A percentile compares a stretch with the other conserved stretches of the same genome.
phyloP scores from a whole-genome alignment of 1,284 basidiomycete species.

The Fomitopsis betulina region DNA sequence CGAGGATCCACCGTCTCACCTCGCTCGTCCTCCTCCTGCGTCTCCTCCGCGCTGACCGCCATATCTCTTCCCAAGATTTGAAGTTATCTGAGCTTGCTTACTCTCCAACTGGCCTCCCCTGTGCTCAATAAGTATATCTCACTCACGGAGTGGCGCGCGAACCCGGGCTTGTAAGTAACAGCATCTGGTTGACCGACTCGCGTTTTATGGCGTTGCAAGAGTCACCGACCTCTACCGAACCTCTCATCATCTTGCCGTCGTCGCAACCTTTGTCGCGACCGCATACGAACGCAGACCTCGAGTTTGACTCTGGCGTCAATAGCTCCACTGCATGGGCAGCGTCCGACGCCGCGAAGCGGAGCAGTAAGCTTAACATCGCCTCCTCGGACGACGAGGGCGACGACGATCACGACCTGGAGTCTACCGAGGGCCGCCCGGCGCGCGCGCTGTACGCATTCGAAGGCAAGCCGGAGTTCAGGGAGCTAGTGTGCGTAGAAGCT shows the following conservation, averaged over 20 bases:
- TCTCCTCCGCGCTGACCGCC: no score
- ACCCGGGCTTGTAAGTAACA: no score
- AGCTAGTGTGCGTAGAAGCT: constrained; percentile 53
- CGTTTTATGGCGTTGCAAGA: background rate
- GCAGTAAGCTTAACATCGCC: constrained; percentile 7
- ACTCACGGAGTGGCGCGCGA: no score
- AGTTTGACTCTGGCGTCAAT: constrained; percentile 74
- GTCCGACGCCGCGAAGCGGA: constrained; percentile 43
- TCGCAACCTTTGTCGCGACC: constrained; percentile 13
- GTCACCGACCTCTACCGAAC: background rate
- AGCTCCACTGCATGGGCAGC: constrained; percentile 72
- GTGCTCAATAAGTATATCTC: no score
- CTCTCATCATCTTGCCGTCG: background rate
- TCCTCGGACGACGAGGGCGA: constrained; percentile 34
- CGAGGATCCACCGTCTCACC: no score
- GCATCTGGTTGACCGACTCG: no score
- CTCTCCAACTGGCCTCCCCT: no score
- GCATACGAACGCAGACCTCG: constrained; percentile 20
- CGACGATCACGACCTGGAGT: constrained; percentile 27
- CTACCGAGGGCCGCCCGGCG: constrained; percentile 42
- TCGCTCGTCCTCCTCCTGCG: no score
- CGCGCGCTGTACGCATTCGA: constrained; percentile 68
- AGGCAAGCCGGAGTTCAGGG: constrained; percentile 68
- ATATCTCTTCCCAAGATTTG: no score
- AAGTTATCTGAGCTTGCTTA: no score